Evolutionary conservation across 108 stramenopile species (phyloP).

Genomic region (Fistulifera solaris): DNA sequence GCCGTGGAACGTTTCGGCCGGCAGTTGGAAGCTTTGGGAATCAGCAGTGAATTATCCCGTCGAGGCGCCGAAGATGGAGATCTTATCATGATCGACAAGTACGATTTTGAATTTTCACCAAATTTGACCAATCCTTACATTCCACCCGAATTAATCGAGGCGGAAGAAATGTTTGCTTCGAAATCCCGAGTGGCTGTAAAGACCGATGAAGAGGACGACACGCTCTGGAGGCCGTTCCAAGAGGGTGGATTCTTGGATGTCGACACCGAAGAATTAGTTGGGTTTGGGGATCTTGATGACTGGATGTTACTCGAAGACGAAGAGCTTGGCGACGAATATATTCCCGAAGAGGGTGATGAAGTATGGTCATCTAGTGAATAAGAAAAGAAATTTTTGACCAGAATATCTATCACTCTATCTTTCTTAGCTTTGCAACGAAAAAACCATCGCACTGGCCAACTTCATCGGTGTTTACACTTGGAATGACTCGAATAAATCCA

Average conservation of each 20-base stretch:
- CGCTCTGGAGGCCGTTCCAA: conserved; percentile 56
- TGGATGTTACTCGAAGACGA: conserved; percentile 75
- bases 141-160: conserved; percentile 73
- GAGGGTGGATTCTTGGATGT: conserved; percentile 79
- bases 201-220: conserved; percentile 24
- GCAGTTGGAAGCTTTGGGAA: conserved; percentile 78
- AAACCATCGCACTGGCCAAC: conserved; percentile 68
- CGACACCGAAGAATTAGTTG: conserved; percentile 70
- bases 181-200: conserved; percentile 17
- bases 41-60: conserved; percentile 52
- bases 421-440: conserved; percentile 59
- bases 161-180: conserved; percentile 43
- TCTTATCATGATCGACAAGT: conserved; percentile 84
- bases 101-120: conserved; percentile 84
- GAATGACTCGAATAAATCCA: conserved; percentile 69
- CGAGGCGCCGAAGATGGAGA: conserved; percentile 83
- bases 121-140: conserved; percentile 75
- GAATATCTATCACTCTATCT: neutral
- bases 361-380: conserved; percentile 35
- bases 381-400: too few species aligned
- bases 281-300: conserved; percentile 65
- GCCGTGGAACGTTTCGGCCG: conserved; percentile 86
- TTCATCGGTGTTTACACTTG: conserved; percentile 30
- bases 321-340: conserved; percentile 30
- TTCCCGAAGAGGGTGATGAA: conserved; percentile 55